Percentiles rank a stretch among this genome's conserved stretches.
These are phyloP conservation scores for Dothideomycetidae sp. DNA, from an alignment of 2,329 filamentous ascomycete genomes.

Conservation along the genomic window DNA sequence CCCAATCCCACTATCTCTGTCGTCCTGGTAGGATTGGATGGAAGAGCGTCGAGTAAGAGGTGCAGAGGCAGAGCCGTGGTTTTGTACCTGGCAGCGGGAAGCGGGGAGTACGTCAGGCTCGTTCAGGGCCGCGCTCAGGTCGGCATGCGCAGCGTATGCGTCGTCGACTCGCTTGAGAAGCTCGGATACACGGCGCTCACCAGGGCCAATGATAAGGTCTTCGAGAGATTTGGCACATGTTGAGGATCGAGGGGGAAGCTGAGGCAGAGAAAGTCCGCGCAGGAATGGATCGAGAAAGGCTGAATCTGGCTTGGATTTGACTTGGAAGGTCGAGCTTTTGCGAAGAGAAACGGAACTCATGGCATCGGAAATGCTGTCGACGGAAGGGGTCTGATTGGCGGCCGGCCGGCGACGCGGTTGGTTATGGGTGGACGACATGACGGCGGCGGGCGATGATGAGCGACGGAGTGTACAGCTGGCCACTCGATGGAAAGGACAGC, in stretches of 20 bases:
- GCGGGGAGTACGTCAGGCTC: slow-evolving; percentile 36
- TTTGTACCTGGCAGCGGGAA: slow-evolving; percentile 31
- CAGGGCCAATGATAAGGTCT: slow-evolving; percentile 32
- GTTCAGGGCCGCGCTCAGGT: slow-evolving; percentile 27
- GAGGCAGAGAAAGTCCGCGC: slow-evolving; percentile 20
- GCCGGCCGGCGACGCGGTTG: slow-evolving; percentile 33
- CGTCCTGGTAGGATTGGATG: slow-evolving; percentile 48
- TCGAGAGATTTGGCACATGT: slow-evolving; percentile 36
- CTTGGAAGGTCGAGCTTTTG: slow-evolving; percentile 36
- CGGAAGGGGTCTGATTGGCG: slow-evolving; percentile 19
- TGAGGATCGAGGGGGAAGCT: slow-evolving; percentile 33
- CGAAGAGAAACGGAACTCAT: slow-evolving; percentile 31
- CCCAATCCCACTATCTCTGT: slow-evolving; percentile 78
- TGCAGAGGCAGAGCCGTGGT: slow-evolving; percentile 20
- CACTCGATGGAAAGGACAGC: not conserved
- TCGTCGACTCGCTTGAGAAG: slow-evolving; percentile 33
- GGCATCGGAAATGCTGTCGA: slow-evolving; percentile 23
- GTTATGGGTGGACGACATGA: slow-evolving; percentile 26
- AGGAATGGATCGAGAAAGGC: slow-evolving; percentile 24
- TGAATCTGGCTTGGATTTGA: slow-evolving; percentile 29
- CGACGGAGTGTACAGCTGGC: not conserved
- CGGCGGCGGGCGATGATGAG: slow-evolving; percentile 32
- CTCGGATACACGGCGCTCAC: slow-evolving; percentile 30
- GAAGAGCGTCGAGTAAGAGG: slow-evolving; percentile 25
- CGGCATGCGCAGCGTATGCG: slow-evolving; percentile 23